Conservation (phyloP, 2,329 filamentous ascomycete species). For the Onygenales sp. region DNA sequence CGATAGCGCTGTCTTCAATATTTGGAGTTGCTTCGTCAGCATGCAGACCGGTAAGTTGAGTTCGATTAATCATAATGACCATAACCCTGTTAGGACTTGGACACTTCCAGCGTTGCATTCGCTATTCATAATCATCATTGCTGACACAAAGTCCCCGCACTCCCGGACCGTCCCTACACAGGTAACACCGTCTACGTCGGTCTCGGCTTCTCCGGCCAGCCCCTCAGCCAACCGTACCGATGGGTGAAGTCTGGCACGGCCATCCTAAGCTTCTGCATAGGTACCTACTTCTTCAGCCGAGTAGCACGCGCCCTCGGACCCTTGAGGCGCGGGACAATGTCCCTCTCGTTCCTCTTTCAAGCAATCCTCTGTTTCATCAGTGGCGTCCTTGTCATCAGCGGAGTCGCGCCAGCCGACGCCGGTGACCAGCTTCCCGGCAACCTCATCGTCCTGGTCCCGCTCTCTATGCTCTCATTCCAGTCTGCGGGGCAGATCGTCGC, state of each 20-base stretch:
- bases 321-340: slow-evolving; percentile 13
- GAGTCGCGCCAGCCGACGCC: slow-evolving; percentile 11
- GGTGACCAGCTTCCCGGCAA: slow-evolving; percentile 3
- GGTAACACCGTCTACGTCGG: slow-evolving; percentile 20
- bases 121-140: neutral
- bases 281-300: slow-evolving; percentile 17
- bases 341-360: slow-evolving; percentile 17
- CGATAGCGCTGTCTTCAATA: slow-evolving; percentile 37
- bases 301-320: slow-evolving; percentile 14
- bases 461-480: slow-evolving; percentile 19
- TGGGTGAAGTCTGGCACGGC: slow-evolving; percentile 19
- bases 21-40: slow-evolving; percentile 39
- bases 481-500: slow-evolving; percentile 18
- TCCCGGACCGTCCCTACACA: slow-evolving; percentile 1
- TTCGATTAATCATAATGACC: neutral
- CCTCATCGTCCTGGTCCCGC: slow-evolving; percentile 13
- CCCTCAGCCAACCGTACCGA: slow-evolving; percentile 14
- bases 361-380: slow-evolving; percentile 14
- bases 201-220: slow-evolving; percentile 17
- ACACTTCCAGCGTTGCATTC: neutral
- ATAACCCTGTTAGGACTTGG: neutral
- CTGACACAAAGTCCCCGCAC: neutral
- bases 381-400: slow-evolving; percentile 12
- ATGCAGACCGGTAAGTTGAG: slow-evolving; percentile 36
- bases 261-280: slow-evolving; percentile 17